Base-by-base conservation (phyloP, 2,329 filamentous ascomycete species). In the Cladosporium austrohemisphaericum region DNA sequence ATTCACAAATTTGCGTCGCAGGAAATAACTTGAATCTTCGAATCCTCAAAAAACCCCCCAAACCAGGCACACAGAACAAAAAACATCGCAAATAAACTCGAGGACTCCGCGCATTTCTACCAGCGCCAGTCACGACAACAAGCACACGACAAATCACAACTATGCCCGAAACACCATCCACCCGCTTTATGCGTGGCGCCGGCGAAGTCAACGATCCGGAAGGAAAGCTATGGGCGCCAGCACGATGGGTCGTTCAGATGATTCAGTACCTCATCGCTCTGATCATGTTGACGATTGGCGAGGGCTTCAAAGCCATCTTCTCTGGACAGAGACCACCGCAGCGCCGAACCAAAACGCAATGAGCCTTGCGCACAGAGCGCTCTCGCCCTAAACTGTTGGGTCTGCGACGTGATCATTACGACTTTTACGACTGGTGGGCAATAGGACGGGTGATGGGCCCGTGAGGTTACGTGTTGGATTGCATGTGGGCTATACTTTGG, bases 241-340 rank as follows among this genome's bases (percentile, higher is more conserved):
- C 58, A 7, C 50, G 53, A 47, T 60, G 58, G 57, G 43, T 61
- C 11, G 57, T 55, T 10, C 50, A 53, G 22, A 54, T 60, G 49
- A 50, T 61, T 3, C 59, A 61, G 45, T 59, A 59, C 28, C 49
- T 61, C 18, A 53, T 61, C 14, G 59, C 59, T 2, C 47, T 62
- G 22, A 44, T 60, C 20, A 55, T 62, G 25, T 49, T 61, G 16
- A 60, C 57, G 49, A 52, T 51, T 13, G 40, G 23, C 11, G 49
- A 51, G 28, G 49, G 49, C n/a, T 41, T 51, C 8, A 51, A 46
- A 13, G 41, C 47, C 3, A 25, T 50, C 13, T 32, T 50, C 2
- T 28, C 37, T n/a, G 37, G 38, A 1, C 26, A 43, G 28, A 50
- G 31, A 7, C 32, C 44, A 2, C 43, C 19, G 11, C 22, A 20